Percentiles rank a stretch among this genome's conserved stretches.
Evolutionary conservation across 768 basidiomycete species (phyloP).

Genomic region (Dacryopinax spathularia): DNA sequence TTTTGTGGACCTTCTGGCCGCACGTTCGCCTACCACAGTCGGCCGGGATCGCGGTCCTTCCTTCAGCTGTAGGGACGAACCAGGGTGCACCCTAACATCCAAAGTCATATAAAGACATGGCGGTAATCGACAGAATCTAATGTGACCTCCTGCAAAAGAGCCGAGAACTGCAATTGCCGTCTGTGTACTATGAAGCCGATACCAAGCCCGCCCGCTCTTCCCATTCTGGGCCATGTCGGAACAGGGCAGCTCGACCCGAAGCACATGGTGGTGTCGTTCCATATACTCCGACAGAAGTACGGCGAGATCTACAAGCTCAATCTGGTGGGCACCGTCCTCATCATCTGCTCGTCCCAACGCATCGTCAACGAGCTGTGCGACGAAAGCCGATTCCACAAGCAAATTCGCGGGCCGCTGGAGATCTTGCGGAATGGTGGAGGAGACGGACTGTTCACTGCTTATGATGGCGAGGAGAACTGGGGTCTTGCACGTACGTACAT

Average conservation of each 20-base stretch:
- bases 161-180: no score
- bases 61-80: no score
- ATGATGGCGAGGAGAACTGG: conserved; percentile 34
- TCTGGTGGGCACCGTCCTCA: conserved; percentile 20
- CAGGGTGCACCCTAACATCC: no score
- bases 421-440: conserved; percentile 27
- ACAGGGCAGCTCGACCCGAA: not conserved
- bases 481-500: conserved; percentile 29
- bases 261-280: not conserved
- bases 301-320: conserved; percentile 32
- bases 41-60: no score
- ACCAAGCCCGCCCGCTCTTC: not conserved
- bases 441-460: conserved; percentile 20
- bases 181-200: no score
- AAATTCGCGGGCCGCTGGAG: conserved; percentile 23
- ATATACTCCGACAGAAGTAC: conserved; percentile 17
- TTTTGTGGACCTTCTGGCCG: no score
- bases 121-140: no score
- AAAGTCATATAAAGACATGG: no score
- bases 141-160: no score
- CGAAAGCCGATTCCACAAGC: conserved; percentile 32
- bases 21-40: no score
- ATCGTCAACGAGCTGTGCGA: conserved; percentile 32
- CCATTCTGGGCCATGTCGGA: not conserved
- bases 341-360: conserved; percentile 26